Base-by-base conservation (phyloP, 2,329 filamentous ascomycete species). In the Clarireedia monteithiana region DNA sequence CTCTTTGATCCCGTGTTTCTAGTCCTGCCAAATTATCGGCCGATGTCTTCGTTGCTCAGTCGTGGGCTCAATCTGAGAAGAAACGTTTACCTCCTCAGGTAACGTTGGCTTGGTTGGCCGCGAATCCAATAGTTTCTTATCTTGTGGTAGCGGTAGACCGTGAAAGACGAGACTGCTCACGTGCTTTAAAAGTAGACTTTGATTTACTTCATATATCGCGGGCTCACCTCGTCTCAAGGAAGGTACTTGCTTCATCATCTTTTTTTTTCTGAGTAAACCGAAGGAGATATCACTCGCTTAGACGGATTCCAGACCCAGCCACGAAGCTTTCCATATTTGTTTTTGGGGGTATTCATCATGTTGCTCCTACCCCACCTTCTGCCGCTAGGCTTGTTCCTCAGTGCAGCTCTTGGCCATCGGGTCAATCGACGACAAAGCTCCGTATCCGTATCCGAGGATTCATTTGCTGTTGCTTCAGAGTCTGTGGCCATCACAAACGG, bases 321-420 rank as follows among this genome's bases (percentile, higher is more conserved):
- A 42, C 40, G 5, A 55, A 24, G 20, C 5, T 42, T 15, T 5
- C 24, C 27, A 26, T 49, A 14, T 14, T 34, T 30, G 34, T 23
- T 50, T 36, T 17, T 24, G 17, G 39, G 5, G 36, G 17, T 5
- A 24, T 36, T 44, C 36, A 50, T 34, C 15, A 55, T 55, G 53
- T 23, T 55, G 15, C 39, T 26, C 6, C 36, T 55, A 40, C 40
- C 49, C 53, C 46, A 50, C 14, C 36, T 55, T 44, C 53, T 55
- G 4, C 38, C 53, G n/a, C 36, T 55, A 48, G n/a, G 46, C 26
- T 44, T 55, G 26, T 50, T 34, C 38, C 14, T 50, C 3, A 42
- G 45, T 50, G 53, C 38, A 44, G 53, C 47, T 55, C 46, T 50
- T 50, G 53, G 53, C 38, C 47, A 55, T 45, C 53, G 53, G 38